Conservation (phyloP, 176 grass and related monocot species). For the Rhipidocladum racemiflorum region DNA sequence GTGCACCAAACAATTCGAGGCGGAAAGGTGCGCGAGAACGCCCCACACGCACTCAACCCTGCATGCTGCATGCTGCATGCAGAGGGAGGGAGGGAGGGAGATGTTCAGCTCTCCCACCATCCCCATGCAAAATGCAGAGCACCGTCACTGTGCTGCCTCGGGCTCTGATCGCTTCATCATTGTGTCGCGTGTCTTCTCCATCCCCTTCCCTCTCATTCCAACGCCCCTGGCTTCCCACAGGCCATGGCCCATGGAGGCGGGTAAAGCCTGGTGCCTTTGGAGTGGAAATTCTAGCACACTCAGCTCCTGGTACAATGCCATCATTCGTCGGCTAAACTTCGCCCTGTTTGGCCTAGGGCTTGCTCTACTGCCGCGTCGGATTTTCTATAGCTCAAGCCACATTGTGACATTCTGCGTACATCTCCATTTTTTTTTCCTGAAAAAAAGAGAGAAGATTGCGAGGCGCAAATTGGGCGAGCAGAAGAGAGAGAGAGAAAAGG, state of each 20-base stretch:
- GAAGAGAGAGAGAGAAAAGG: no score
- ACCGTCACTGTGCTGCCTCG: not conserved
- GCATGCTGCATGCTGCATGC: not conserved
- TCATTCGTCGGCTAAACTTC: not conserved
- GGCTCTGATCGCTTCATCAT: conserved; percentile 35
- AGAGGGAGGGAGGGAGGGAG: not conserved
- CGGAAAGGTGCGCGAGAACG: not conserved
- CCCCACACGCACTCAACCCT: conserved; percentile 16
- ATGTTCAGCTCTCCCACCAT: not conserved
- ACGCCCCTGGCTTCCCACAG: not conserved
- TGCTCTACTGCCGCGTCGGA: not conserved
- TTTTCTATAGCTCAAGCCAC: not conserved
- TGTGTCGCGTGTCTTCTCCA: not conserved
- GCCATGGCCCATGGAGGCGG: not conserved
- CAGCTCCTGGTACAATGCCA: not conserved
- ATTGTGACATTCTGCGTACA: not conserved
- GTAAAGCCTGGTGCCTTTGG: conserved; percentile 25
- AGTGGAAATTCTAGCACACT: conserved; percentile 22
- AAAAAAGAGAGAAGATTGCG: not conserved
- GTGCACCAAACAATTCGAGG: not conserved
- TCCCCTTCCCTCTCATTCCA: not conserved
- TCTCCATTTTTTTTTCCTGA: not conserved
- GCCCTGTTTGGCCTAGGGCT: not conserved
- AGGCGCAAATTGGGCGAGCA: not conserved
- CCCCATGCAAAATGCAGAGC: conserved; percentile 1